A percentile compares a stretch with the other conserved stretches of the same genome.
phyloP scores from a whole-genome alignment of 148 eudicot genomes.

The Diospyros lotus region DNA sequence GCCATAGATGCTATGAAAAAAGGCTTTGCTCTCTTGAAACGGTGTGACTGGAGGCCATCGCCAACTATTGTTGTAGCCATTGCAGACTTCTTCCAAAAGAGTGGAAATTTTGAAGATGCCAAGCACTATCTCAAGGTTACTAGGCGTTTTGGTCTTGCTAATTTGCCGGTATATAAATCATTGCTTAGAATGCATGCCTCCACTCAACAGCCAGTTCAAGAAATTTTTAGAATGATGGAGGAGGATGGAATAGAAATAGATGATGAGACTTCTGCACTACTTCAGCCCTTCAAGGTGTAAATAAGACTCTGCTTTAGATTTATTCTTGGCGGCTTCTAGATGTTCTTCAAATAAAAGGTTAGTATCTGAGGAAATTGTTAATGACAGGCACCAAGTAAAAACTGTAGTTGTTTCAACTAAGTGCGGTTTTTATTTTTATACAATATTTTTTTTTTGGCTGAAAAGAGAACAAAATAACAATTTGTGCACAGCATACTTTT shows the following conservation, averaged over 20 bases:
- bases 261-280: slow-evolving; percentile 19
- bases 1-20: slow-evolving; percentile 29
- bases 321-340: background rate
- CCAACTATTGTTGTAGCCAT: slow-evolving; percentile 20
- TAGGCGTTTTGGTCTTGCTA: slow-evolving; percentile 21
- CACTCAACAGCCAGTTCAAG: background rate
- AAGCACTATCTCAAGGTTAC: slow-evolving; percentile 14
- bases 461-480: too few species aligned
- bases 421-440: too few species aligned
- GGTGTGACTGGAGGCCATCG: slow-evolving; percentile 31
- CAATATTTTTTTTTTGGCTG: too few species aligned
- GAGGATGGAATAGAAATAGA: slow-evolving; percentile 24
- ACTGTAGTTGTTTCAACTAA: background rate
- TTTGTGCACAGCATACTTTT: too few species aligned
- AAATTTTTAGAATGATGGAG: slow-evolving; percentile 21
- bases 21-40: slow-evolving; percentile 17
- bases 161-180: slow-evolving; percentile 21
- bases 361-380: background rate
- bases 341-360: background rate
- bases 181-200: slow-evolving; percentile 22
- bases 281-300: slow-evolving; percentile 5
- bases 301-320: background rate
- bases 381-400: background rate
- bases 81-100: slow-evolving; percentile 21
- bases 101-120: slow-evolving; percentile 22